Evolutionary conservation across 1,139 yeast species (phyloP), one percentile per base, ranked within the genome.

Genomic region (Geotrichum carabidarum): DNA sequence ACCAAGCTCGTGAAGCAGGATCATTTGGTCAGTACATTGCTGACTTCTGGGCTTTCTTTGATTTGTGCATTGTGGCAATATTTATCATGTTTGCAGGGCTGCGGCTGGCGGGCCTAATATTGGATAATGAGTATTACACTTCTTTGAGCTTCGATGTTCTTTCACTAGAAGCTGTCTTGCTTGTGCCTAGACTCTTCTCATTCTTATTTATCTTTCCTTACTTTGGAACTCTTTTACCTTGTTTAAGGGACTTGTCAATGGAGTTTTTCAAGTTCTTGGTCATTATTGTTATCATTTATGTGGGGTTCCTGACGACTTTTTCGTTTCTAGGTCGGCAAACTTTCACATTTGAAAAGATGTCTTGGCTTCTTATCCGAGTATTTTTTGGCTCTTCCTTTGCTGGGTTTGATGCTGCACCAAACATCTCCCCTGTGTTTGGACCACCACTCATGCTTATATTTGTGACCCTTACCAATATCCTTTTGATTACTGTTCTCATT

Each of bases 231-330:
- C 57, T 68, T 15, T 57, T 68, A 8, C 72, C 71, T 2, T 68
- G 72, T 52, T 57, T 68, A 38, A 61, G 65, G 38, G 67, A 64
- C 44, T 61, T 69, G 60, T 62, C 67, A 11, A 62, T 63, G 27
- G 72, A 69, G 50, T 67, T 69, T 50, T 51, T 65, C 57, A 68
- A 69, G 57, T 66, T 69, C 53, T 51, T 66, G 45, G 60, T 67
- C 15, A 53, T 69, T n/a, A 66, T 69, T 48, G 59, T 63, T 32
- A 68, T 68, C 41, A 58, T 68, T 2, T 69, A 62, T 52, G 57
- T 66, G n/a, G 72, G 72, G 4, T 69, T 69, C 47, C 60, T 69
- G 30, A 65, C 71, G 22, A 65, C 72, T 0, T 69, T 69, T 53
- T 59, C 68, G 8, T 67, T 68, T 48, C 62, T 69, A 15, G 72